Percentiles rank a stretch among this genome's conserved stretches.
phyloP scores from a whole-genome alignment of 2,329 filamentous ascomycete species.

The Monilinia aucupariae region DNA sequence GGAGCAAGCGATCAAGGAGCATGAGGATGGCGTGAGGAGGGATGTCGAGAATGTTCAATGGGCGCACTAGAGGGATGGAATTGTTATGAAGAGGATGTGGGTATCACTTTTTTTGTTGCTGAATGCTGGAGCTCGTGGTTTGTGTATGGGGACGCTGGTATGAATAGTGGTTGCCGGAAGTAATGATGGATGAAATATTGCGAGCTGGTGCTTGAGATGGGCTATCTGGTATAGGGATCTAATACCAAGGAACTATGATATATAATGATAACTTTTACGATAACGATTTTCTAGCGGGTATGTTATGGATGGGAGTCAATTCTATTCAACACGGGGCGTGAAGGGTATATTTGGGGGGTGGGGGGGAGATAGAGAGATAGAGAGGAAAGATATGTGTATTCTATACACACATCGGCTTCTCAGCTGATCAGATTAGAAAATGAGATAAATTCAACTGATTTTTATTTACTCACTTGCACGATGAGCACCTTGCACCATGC shows the following conservation, averaged over 20 bases:
- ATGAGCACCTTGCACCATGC: neutral
- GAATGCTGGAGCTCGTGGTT: neutral
- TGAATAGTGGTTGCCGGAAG: neutral
- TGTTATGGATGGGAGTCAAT: neutral
- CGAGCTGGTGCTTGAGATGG: neutral
- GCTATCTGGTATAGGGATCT: neutral
- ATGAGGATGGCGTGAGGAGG: conserved; percentile 14
- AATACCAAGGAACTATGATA: neutral
- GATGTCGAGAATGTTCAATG: conserved; percentile 11
- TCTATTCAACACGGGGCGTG: neutral
- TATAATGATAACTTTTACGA: neutral
- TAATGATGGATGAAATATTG: neutral
- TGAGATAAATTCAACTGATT: neutral
- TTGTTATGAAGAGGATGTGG: neutral
- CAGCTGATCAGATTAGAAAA: neutral
- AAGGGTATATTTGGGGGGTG: too few relatives aligned
- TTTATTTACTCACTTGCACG: neutral
- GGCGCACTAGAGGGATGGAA: neutral
- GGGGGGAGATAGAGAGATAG: neutral
- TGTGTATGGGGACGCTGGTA: neutral
- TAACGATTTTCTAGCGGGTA: neutral
- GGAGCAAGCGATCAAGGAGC: conserved; percentile 16
- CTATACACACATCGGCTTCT: neutral
- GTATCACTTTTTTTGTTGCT: too few relatives aligned
- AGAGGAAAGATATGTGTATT: neutral